Percentiles rank a stretch among this genome's conserved stretches.
Evolutionary conservation across 2,329 filamentous ascomycete species (phyloP).

Genomic region (Ophiosphaerella korrae): DNA sequence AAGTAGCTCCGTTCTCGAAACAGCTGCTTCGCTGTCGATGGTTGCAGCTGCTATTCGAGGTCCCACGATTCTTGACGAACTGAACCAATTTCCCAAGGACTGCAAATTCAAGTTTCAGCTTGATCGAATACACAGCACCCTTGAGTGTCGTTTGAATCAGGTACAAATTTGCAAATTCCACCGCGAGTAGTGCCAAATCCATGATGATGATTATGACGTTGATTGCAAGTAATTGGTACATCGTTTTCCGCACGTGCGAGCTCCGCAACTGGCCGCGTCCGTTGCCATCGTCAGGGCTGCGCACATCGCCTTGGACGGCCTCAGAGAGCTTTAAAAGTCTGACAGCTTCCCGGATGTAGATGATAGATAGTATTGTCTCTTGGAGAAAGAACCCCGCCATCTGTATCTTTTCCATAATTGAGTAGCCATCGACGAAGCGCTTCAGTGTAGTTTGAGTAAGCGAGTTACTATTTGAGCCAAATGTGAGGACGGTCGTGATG

Average conservation of each 20-base stretch:
- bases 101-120: constrained; percentile 62
- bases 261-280: constrained; percentile 23
- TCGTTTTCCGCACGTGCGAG: constrained; percentile 31
- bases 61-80: constrained; percentile 30
- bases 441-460: constrained; percentile 20
- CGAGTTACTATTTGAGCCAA: constrained; percentile 54
- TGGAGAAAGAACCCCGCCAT: constrained; percentile 52
- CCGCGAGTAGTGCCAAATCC: constrained; percentile 34
- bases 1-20: constrained; percentile 8
- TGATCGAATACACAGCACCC: constrained; percentile 52
- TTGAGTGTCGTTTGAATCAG: constrained; percentile 47
- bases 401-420: constrained; percentile 53
- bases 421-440: constrained; percentile 44
- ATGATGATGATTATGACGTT: constrained; percentile 43
- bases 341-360: constrained; percentile 61
- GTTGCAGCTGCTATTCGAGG: constrained; percentile 22
- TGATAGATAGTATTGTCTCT: constrained; percentile 46
- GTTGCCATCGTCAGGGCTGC: constrained; percentile 39
- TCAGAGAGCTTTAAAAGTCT: constrained; percentile 48
- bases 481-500: constrained; percentile 61
- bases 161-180: constrained; percentile 42
- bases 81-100: constrained; percentile 56
- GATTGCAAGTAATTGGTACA: constrained; percentile 43
- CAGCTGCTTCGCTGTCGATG: constrained; percentile 4
- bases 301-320: constrained; percentile 28